A percentile compares a stretch with the other conserved stretches of the same genome.
Conservation (phyloP, 2,329 filamentous ascomycete species). For the Talaromyces rugulosus region DNA sequence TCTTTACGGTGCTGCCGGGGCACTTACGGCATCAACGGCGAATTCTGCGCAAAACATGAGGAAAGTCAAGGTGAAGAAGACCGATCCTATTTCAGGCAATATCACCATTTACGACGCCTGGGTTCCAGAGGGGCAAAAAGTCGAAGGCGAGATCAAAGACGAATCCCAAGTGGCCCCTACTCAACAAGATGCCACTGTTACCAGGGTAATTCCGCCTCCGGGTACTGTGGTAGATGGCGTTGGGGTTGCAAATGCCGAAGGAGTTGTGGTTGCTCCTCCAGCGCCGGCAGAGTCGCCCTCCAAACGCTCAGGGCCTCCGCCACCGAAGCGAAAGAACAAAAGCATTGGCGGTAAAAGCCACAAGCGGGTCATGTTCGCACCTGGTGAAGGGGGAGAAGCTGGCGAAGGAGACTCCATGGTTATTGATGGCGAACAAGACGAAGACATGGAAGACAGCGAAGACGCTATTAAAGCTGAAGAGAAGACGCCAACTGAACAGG, state of each 20-base stretch:
- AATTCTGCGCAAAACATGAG: slow-evolving; percentile 55
- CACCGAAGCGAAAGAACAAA: slow-evolving; percentile 76
- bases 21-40: slow-evolving; percentile 18
- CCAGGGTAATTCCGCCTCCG: slow-evolving; percentile 45
- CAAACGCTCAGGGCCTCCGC: slow-evolving; percentile 61
- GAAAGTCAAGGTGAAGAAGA: slow-evolving; percentile 72
- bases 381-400: slow-evolving; percentile 39
- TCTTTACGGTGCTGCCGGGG: slow-evolving; percentile 39
- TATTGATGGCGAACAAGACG: slow-evolving; percentile 46
- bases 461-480: slow-evolving; percentile 46
- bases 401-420: slow-evolving; percentile 38
- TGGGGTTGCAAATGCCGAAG: slow-evolving; percentile 58
- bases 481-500: slow-evolving; percentile 46
- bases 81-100: slow-evolving; percentile 72
- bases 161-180: slow-evolving; percentile 47
- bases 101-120: slow-evolving; percentile 80
- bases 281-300: slow-evolving; percentile 30
- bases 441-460: slow-evolving; percentile 46
- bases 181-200: slow-evolving; percentile 30
- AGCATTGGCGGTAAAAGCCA: slow-evolving; percentile 68
- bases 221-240: slow-evolving; percentile 58
- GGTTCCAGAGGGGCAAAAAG: slow-evolving; percentile 69
- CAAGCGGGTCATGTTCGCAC: slow-evolving; percentile 61
- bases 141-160: slow-evolving; percentile 76
- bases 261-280: slow-evolving; percentile 52